These are phyloP conservation scores for Cutaneotrichosporon sp. DNA, from an alignment of 1,284 basidiomycete species.

Conservation along the genomic window DNA sequence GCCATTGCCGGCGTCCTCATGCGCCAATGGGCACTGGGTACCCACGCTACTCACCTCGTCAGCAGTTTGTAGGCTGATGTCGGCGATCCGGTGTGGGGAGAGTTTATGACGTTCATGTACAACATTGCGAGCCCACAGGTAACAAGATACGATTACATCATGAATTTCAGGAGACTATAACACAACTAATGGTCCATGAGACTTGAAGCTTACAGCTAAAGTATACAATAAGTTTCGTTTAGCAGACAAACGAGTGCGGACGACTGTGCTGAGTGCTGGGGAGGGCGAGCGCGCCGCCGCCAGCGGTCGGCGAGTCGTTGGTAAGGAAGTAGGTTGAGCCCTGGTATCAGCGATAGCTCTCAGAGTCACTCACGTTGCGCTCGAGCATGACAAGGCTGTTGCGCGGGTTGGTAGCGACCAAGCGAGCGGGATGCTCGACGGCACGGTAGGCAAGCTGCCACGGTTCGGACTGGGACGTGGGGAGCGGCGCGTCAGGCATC, in stretches of 20 bases:
- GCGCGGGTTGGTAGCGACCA: neutral
- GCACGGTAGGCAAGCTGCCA: neutral
- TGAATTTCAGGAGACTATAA: neutral
- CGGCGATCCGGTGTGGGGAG: neutral
- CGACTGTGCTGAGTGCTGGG: too few species aligned
- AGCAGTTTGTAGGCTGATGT: constrained; percentile 19
- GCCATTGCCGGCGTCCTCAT: constrained; percentile 69
- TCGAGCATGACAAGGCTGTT: constrained; percentile 3
- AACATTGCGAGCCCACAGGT: neutral
- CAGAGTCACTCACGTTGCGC: neutral
- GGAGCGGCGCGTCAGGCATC: neutral
- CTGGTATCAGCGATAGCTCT: neutral
- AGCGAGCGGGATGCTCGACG: neutral
- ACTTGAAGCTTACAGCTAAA: neutral
- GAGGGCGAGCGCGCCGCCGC: too few species aligned
- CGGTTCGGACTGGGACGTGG: neutral
- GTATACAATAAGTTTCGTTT: neutral
- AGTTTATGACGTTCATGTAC: neutral
- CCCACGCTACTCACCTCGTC: constrained; percentile 32
- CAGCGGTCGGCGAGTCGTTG: constrained; percentile 2
- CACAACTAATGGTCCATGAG: too few species aligned
- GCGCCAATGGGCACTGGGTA: constrained; percentile 59
- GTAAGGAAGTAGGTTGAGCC: constrained; percentile 13
- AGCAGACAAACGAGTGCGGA: too few species aligned
- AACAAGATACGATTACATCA: too few species aligned